phyloP scores from a whole-genome alignment of 2,329 filamentous ascomycete species.

The Didymellaceae sp. region DNA sequence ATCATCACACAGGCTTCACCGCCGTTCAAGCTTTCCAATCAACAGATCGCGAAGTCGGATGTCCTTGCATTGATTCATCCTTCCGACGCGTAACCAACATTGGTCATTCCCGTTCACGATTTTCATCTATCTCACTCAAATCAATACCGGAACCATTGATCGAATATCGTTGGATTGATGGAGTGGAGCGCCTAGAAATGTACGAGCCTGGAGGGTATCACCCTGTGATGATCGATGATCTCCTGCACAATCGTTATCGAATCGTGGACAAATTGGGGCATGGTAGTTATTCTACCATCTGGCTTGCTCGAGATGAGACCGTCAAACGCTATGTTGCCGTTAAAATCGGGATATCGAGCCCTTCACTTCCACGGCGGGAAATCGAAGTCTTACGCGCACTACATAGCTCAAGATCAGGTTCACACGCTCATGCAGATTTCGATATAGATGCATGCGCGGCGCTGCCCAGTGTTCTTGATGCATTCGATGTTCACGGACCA shows the following conservation, averaged over 20 bases:
- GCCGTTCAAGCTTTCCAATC: neutral
- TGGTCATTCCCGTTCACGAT: neutral
- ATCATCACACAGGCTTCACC: neutral
- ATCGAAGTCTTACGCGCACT: slow-evolving; percentile 13
- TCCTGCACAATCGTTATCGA: slow-evolving; percentile 25
- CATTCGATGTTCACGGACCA: slow-evolving; percentile 13
- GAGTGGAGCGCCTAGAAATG: slow-evolving; percentile 18
- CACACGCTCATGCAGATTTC: slow-evolving; percentile 3
- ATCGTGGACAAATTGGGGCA: slow-evolving; percentile 31
- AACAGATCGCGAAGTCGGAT: slow-evolving; percentile 1
- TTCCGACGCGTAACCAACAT: slow-evolving; percentile 10
- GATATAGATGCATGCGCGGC: neutral
- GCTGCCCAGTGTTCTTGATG: slow-evolving; percentile 12
- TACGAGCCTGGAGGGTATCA: slow-evolving; percentile 25
- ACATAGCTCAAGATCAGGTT: slow-evolving; percentile 2
- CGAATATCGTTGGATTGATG: slow-evolving; percentile 20
- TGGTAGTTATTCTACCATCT: slow-evolving; percentile 29
- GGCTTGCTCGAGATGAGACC: slow-evolving; percentile 25
- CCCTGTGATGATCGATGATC: slow-evolving; percentile 27
- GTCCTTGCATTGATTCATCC: slow-evolving; percentile 4
- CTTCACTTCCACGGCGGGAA: slow-evolving; percentile 13
- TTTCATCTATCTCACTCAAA: slow-evolving; percentile 13
- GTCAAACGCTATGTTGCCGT: slow-evolving; percentile 16
- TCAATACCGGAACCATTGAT: slow-evolving; percentile 9
- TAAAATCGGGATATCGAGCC: slow-evolving; percentile 19